Conservation (phyloP, 352 stramenopile species). For the Phytophthora boehmeriae region DNA sequence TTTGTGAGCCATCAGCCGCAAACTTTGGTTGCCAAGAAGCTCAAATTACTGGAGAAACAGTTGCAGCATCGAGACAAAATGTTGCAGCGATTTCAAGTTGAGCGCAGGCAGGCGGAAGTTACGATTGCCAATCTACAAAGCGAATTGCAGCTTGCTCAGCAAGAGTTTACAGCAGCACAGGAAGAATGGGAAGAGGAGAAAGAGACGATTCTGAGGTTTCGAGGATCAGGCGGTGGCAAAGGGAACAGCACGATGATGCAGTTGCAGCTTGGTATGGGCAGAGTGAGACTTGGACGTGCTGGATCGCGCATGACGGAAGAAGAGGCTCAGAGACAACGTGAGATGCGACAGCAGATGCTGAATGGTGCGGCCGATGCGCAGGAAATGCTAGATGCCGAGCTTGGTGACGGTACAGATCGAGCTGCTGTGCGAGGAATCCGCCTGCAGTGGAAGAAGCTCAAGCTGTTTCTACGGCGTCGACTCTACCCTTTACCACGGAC, state of each 20-base stretch:
- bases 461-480: slow-evolving; percentile 29
- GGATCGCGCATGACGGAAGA: slow-evolving; percentile 31
- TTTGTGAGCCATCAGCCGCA: slow-evolving; percentile 58
- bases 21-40: slow-evolving; percentile 54
- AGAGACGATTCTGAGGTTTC: slow-evolving; percentile 47
- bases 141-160: slow-evolving; percentile 41
- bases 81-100: slow-evolving; percentile 35
- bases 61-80: slow-evolving; percentile 45
- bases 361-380: slow-evolving; percentile 62
- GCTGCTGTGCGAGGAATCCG: slow-evolving; percentile 21
- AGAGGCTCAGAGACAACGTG: slow-evolving; percentile 46
- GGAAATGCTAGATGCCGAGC: slow-evolving; percentile 55
- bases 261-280: slow-evolving; percentile 25
- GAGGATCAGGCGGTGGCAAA: slow-evolving; percentile 20
- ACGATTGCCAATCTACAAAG: slow-evolving; percentile 40
- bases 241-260: slow-evolving; percentile 30
- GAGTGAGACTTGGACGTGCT: background rate
- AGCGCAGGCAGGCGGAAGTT: slow-evolving; percentile 26
- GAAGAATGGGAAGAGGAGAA: slow-evolving; percentile 77
- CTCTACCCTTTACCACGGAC: slow-evolving; percentile 68
- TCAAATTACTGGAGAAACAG: slow-evolving; percentile 59
- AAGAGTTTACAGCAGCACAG: slow-evolving; percentile 55
- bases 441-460: slow-evolving; percentile 41
- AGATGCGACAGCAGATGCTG: slow-evolving; percentile 60
- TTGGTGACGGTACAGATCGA: slow-evolving; percentile 17